A percentile compares a stretch with the other conserved stretches of the same genome.
Evolutionary conservation across 169 alveolate species (phyloP).

Genomic region (Eimeria sp.): DNA sequence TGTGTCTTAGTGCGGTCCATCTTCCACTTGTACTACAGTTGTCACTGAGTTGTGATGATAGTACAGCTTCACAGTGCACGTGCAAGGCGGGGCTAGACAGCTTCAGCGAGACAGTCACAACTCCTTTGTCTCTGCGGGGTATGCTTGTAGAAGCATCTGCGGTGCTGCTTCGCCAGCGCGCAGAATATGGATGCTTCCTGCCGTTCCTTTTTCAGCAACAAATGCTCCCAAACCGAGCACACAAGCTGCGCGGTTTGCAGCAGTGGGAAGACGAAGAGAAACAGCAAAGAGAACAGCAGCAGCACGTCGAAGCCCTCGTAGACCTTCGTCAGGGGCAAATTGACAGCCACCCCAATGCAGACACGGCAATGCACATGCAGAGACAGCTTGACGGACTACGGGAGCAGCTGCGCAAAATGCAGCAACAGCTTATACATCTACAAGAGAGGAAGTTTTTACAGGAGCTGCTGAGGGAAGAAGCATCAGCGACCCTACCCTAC

Average conservation of each 20-base stretch:
- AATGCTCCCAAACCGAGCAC: constrained; percentile 37
- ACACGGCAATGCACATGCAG: constrained; percentile 14
- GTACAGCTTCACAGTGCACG: not conserved
- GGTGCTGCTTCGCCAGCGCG: constrained; percentile 52
- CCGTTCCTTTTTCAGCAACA: constrained; percentile 70
- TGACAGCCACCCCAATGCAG: constrained; percentile 1
- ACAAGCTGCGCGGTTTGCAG: constrained; percentile 49
- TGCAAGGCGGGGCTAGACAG: not conserved
- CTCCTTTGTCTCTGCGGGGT: constrained; percentile 20
- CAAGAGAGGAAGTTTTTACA: constrained; percentile 36
- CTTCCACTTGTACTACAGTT: constrained; percentile 63
- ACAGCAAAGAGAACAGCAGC: constrained; percentile 40
- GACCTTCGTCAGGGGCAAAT: constrained; percentile 34
- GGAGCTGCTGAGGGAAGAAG: constrained; percentile 40
- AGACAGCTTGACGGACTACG: constrained; percentile 48
- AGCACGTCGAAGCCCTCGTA: constrained; percentile 50
- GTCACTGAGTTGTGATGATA: not conserved
- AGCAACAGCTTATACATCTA: constrained; percentile 39
- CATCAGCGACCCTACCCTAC: not conserved
- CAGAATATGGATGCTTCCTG: constrained; percentile 41
- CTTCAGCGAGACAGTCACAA: not conserved
- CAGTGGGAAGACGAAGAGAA: constrained; percentile 35
- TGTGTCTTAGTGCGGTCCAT: constrained; percentile 29
- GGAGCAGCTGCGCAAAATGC: constrained; percentile 50
- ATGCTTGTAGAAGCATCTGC: constrained; percentile 50